Evolutionary conservation across 2,329 filamentous ascomycete genomes (phyloP).

Genomic region (Aureobasidium leucospermi): DNA sequence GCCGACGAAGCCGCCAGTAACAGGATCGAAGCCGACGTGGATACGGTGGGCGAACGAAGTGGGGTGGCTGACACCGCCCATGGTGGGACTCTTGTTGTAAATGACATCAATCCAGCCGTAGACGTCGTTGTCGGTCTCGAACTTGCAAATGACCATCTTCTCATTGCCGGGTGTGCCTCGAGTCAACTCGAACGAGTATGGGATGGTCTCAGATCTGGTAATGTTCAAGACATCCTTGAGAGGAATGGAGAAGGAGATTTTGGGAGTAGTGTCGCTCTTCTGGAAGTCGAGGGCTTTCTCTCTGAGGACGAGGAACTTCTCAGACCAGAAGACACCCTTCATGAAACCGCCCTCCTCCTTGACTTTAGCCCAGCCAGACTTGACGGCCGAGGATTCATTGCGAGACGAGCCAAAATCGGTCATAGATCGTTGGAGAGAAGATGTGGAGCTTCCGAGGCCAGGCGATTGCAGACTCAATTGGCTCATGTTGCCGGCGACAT

Average conservation of each 20-base stretch:
- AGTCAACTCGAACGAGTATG: conserved; percentile 91
- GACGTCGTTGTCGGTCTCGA: conserved; percentile 91
- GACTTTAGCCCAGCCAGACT: conserved; percentile 69
- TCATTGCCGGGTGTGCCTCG: conserved; percentile 61
- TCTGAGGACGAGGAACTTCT: conserved; percentile 83
- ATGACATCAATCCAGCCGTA: conserved; percentile 99
- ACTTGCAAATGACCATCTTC: conserved; percentile 81
- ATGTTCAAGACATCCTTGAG: conserved; percentile 86
- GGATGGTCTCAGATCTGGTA: conserved; percentile 81
- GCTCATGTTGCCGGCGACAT: conserved; percentile 69
- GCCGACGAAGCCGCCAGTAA: conserved; percentile 90
- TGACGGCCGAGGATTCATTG: conserved; percentile 35
- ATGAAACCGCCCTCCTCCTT: conserved; percentile 88
- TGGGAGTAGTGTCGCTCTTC: conserved; percentile 75
- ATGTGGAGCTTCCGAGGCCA: conserved; percentile 27
- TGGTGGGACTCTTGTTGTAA: conserved; percentile 90
- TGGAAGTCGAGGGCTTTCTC: conserved; percentile 92
- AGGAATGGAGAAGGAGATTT: conserved; percentile 76
- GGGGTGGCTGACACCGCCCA: conserved; percentile 96
- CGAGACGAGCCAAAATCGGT: conserved; percentile 32
- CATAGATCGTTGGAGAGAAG: conserved; percentile 34
- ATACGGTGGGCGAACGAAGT: conserved; percentile 97
- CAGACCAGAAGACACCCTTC: conserved; percentile 74
- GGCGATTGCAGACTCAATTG: conserved; percentile 65
- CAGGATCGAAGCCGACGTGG: conserved; percentile 93